Base-by-base conservation (phyloP, 169 alveolate genomes). In the Plasmodium fragile region DNA sequence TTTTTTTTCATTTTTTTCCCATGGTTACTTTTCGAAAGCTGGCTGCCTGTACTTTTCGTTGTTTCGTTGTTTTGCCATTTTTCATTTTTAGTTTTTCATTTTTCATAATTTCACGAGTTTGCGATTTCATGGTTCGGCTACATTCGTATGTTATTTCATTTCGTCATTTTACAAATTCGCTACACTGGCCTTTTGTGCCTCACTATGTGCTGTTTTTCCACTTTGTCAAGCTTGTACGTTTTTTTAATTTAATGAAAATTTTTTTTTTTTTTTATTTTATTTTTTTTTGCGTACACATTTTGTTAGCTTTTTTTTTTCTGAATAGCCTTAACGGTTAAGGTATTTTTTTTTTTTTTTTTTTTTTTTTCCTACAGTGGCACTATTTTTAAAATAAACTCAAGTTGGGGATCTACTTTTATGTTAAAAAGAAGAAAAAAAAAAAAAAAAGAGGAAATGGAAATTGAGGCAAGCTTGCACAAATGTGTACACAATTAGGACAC, bases 51-150 rank as follows among this genome's bases (percentile, higher is more conserved):
- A 43, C 53, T 43, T 43, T 43, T 43, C 53, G 73, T 59, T 59
- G 73, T 59, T 59, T 59, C 73, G 73, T 59, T 59, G 34, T 59
- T 59, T 59, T 59, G 73, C 13, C 73, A 25, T 59, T 59, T 59
- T 3, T 59, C 32, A 59, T 59, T n/a, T 59, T 1, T 6, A 25
- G 5, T 55, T 55, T 55, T 1, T 6, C 25, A 3, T 55, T 55
- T 55, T n/a, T 59, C 73, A 2, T 59, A n/a, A 25, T 25, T 59
- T 59, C 73, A 59, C 32, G 36, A 59, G 8, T 59, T 59, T 3
- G 73, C 32, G 11, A 59, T 59, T 59, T 59, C 32, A 25, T 11
- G n/a, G 73, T 25, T 59, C 0, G 25, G 34, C 73, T 43, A 43
- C 53, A 7, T 43, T 3, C 3, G n/a, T 7, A 16, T 43, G 53